Conservation (phyloP, 2,329 filamentous ascomycete genomes). For the Drechslerella dactyloides region DNA sequence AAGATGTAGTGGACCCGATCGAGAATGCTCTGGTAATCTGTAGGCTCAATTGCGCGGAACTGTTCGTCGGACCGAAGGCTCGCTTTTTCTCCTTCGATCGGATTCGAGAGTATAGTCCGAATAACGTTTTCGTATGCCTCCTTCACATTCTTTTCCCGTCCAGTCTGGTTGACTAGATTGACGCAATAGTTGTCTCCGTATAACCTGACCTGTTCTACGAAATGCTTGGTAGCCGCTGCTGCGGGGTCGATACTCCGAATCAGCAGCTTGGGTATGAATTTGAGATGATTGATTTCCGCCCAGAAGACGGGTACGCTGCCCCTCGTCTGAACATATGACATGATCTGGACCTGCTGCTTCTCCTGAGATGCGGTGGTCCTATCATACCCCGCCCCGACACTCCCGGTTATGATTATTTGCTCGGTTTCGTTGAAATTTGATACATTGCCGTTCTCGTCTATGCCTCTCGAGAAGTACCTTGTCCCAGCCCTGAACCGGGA, state of each 20-base stretch:
- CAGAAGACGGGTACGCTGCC: constrained; percentile 96
- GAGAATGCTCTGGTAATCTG: constrained; percentile 68
- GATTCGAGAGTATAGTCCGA: constrained; percentile 72
- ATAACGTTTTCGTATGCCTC: constrained; percentile 92
- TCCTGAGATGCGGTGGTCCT: constrained; percentile 55
- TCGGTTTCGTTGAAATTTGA: constrained; percentile 99
- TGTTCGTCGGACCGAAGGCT: constrained; percentile 76
- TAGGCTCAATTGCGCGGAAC: constrained; percentile 76
- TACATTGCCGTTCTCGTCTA: constrained; percentile 93
- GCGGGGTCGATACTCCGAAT: constrained; percentile 84
- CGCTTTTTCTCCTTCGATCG: constrained; percentile 70
- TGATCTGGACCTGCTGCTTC: constrained; percentile 80
- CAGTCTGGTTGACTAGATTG: constrained; percentile 95
- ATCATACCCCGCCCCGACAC: constrained; percentile 66
- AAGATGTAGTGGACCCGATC: constrained; percentile 94
- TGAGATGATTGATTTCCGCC: constrained; percentile 91
- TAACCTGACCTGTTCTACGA: constrained; percentile 87
- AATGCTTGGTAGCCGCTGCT: constrained; percentile 80
- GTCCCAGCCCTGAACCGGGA: constrained; percentile 89
- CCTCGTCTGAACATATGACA: constrained; percentile 94
- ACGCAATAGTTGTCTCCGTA: constrained; percentile 98
- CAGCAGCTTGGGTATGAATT: constrained; percentile 89
- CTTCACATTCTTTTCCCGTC: constrained; percentile 86
- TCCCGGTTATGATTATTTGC: constrained; percentile 87
- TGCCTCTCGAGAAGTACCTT: constrained; percentile 89